Evolutionary conservation across 164 flowering plant species (phyloP), one percentile per base, ranked within the genome.

Genomic region (Macadamia tetraphylla): DNA sequence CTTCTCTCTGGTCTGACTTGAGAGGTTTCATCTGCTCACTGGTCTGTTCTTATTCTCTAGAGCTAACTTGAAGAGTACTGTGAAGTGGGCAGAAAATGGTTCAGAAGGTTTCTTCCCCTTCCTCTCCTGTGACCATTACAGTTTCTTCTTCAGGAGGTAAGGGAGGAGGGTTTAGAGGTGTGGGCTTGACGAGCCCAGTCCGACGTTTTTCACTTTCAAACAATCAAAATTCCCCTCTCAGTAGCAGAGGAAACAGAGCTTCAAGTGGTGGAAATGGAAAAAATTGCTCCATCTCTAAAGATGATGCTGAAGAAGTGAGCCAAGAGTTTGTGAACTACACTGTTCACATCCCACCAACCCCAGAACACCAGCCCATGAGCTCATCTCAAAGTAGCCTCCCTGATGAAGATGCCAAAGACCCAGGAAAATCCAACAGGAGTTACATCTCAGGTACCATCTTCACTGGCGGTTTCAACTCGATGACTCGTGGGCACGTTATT

Each of bases 321-420:
- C 62, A 87, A 0, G 92, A 90, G 32, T 85, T 71, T 30, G 89
- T 88, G 5, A 65, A 73, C 3, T 93, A 93, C 75, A 89, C 97
- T 0, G 96, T 93, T 58, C 93, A 90, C 53, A 88, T 93, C 14
- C 98, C 97, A 1, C 86, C 89, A 6, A 93, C 97, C 0, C 97
- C 98, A 0, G 98, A 91, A 53, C 83, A 82, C 66, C 84, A 83
- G 13, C 67, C 80, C 9, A 12, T 86, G 42, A 71, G 81, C 0
- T 63, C 73, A 6, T 88, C 90, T 17, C 86, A 79, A 56, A 73
- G 57, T 46, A 82, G 87, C 73, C 75, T 77, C 62, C 63, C 74
- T 2, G 80, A 76, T 10, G 3, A 35, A 35, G 74, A 71, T 6
- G 48, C 57, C 12, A 67, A 35, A 46, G 64, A 61, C 13, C 31